Percentiles rank a stretch among this genome's conserved stretches.
These are phyloP conservation scores for Colletotrichum theobromicola DNA, from an alignment of 2,329 filamentous ascomycete genomes.

Conservation along the genomic window DNA sequence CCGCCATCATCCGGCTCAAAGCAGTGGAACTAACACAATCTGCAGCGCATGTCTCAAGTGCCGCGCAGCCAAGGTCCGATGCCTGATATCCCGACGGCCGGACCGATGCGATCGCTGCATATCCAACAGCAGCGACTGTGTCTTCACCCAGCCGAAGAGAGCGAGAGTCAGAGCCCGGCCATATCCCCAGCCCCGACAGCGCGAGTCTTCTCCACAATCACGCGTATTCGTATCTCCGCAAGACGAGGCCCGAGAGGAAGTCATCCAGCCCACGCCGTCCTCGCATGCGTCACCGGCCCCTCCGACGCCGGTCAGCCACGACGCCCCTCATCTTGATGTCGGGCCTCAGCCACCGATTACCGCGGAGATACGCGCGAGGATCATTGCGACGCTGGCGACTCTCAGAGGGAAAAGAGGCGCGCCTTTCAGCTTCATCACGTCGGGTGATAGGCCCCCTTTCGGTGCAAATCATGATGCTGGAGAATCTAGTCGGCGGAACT, in stretches of 20 bases:
- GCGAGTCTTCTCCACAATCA: background rate
- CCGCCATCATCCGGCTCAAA: background rate
- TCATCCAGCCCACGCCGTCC: background rate
- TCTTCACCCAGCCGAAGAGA: constrained; percentile 2
- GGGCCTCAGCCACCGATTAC: background rate
- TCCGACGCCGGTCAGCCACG: background rate
- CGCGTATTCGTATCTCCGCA: background rate
- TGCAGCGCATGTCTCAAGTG: constrained; percentile 9
- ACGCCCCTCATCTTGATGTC: background rate
- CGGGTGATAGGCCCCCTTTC: background rate
- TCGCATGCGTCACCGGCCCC: background rate
- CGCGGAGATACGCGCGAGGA: background rate
- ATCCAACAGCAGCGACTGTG: background rate
- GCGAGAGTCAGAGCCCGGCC: background rate
- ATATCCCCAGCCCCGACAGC: background rate
- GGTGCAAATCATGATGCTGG: background rate
- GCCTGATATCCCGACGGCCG: background rate
- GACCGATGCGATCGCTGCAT: constrained; percentile 1
- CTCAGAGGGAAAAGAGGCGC: background rate
- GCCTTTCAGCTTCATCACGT: background rate
- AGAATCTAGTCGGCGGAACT: background rate
- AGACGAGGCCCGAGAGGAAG: background rate
- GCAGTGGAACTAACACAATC: background rate
- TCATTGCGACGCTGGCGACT: background rate
- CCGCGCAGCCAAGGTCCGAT: background rate